Conservation (phyloP, 2,329 filamentous ascomycete genomes). For the Colletotrichum zoysiae region DNA sequence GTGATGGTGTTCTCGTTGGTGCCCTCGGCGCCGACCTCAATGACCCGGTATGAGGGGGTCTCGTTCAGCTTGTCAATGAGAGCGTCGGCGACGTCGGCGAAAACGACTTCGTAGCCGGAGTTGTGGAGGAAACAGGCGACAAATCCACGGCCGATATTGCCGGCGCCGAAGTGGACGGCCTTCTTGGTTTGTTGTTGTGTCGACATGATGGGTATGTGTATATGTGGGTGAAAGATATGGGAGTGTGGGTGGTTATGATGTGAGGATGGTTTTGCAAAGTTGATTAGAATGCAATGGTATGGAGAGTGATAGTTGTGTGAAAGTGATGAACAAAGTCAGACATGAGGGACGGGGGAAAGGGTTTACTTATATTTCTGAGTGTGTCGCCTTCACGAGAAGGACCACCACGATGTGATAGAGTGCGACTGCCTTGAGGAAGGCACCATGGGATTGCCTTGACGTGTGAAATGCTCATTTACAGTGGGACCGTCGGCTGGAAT, state of each 20-base stretch:
- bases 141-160: slow-evolving; percentile 88
- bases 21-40: slow-evolving; percentile 89
- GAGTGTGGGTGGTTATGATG: background rate
- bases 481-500: slow-evolving; percentile 32
- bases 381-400: slow-evolving; percentile 36
- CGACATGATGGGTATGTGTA: slow-evolving; percentile 54
- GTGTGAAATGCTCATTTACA: slow-evolving; percentile 40
- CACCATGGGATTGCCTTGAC: slow-evolving; percentile 37
- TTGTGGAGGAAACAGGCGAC: slow-evolving; percentile 94
- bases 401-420: slow-evolving; percentile 36
- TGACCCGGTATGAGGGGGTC: slow-evolving; percentile 85
- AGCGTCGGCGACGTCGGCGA: slow-evolving; percentile 90
- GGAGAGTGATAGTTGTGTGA: too few species aligned
- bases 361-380: slow-evolving; percentile 33
- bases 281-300: background rate
- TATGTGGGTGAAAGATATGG: background rate
- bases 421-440: slow-evolving; percentile 22
- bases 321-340: rapidly evolving
- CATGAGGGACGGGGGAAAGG: background rate
- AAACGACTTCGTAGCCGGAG: slow-evolving; percentile 95
- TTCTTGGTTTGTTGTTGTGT: slow-evolving; percentile 61
- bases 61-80: slow-evolving; percentile 85
- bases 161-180: slow-evolving; percentile 87
- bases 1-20: slow-evolving; percentile 86
- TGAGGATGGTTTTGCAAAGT: background rate